phyloP scores from a whole-genome alignment of 2,329 filamentous ascomycete species.

The Myriosclerotinia duriaeana region DNA sequence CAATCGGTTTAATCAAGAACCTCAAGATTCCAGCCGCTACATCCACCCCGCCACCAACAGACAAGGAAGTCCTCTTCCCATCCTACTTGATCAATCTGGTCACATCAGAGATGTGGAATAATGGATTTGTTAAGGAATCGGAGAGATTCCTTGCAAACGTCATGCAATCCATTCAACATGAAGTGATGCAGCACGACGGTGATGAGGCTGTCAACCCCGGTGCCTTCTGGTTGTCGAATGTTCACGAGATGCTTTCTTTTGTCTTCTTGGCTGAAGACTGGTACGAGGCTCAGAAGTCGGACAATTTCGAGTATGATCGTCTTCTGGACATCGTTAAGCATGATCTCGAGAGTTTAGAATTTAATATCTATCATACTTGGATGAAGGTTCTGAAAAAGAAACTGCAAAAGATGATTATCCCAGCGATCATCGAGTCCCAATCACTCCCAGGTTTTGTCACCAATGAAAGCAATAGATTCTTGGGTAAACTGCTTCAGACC shows the following conservation, averaged over 20 bases:
- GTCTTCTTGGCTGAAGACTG: slow-evolving; percentile 98
- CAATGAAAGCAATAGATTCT: slow-evolving; percentile 96
- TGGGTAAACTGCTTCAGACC: slow-evolving; percentile 90
- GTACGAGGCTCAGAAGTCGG: slow-evolving; percentile 99
- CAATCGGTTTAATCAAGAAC: slow-evolving; percentile 92
- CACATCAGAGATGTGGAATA: slow-evolving; percentile 99
- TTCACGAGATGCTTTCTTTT: slow-evolving; percentile 99
- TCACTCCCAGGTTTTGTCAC: slow-evolving; percentile 97
- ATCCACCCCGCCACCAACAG: slow-evolving; percentile 83
- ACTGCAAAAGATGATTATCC: slow-evolving; percentile 99
- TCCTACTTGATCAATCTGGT: slow-evolving; percentile 98
- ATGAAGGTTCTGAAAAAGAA: slow-evolving; percentile 99
- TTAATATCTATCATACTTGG: slow-evolving; percentile 99
- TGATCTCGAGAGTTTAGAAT: slow-evolving; percentile 95
- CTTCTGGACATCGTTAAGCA: slow-evolving; percentile 98
- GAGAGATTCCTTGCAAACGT: slow-evolving; percentile 98
- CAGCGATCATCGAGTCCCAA: slow-evolving; percentile 97
- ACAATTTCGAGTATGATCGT: slow-evolving; percentile 98
- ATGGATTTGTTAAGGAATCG: slow-evolving; percentile 98
- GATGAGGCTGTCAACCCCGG: slow-evolving; percentile 97
- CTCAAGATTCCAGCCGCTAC: slow-evolving; percentile 92
- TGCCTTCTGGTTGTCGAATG: slow-evolving; percentile 98
- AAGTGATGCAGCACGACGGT: slow-evolving; percentile 98
- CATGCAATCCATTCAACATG: slow-evolving; percentile 99
- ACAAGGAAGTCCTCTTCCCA: slow-evolving; percentile 98